phyloP scores from a whole-genome alignment of 345 rosid species.

The Citrus inodora region DNA sequence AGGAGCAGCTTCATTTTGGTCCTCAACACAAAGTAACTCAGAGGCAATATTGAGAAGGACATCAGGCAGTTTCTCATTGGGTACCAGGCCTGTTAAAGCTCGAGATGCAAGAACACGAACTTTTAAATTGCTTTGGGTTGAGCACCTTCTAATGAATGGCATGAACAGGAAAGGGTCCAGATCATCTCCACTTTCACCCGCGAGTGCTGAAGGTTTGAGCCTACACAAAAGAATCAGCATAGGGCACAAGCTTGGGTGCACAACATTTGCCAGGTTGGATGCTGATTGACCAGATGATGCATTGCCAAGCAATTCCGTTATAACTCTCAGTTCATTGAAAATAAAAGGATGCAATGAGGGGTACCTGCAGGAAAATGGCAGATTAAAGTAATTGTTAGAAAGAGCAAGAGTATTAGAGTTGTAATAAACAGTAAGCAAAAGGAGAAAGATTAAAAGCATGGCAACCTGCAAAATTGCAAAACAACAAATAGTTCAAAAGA shows the following conservation, averaged over 20 bases:
- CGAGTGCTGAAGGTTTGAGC: slow-evolving; percentile 89
- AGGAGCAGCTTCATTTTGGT: slow-evolving; percentile 16
- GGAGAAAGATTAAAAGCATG: background rate
- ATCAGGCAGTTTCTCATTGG: slow-evolving; percentile 77
- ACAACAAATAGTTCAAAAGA: background rate
- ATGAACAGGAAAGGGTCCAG: slow-evolving; percentile 90
- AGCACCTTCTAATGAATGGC: slow-evolving; percentile 90
- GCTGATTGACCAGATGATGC: slow-evolving; percentile 46
- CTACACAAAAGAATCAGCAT: slow-evolving; percentile 86
- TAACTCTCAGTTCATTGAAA: slow-evolving; percentile 66
- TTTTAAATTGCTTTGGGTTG: slow-evolving; percentile 80
- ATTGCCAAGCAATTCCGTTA: slow-evolving; percentile 59
- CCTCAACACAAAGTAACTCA: slow-evolving; percentile 44
- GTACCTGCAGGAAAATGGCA: slow-evolving; percentile 54
- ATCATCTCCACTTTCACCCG: slow-evolving; percentile 82
- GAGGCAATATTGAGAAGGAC: slow-evolving; percentile 63
- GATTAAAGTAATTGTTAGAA: slow-evolving; percentile 15
- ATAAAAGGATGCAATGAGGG: slow-evolving; percentile 81
- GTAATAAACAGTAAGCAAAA: background rate
- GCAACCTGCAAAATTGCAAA: background rate
- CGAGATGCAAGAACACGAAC: slow-evolving; percentile 90
- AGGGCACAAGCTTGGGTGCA: slow-evolving; percentile 96
- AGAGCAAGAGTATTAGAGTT: background rate
- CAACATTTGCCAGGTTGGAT: slow-evolving; percentile 62
- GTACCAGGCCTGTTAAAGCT: slow-evolving; percentile 86